Base-by-base conservation (phyloP, 1,284 basidiomycete species). In the Pseudozyma hubeiensis region DNA sequence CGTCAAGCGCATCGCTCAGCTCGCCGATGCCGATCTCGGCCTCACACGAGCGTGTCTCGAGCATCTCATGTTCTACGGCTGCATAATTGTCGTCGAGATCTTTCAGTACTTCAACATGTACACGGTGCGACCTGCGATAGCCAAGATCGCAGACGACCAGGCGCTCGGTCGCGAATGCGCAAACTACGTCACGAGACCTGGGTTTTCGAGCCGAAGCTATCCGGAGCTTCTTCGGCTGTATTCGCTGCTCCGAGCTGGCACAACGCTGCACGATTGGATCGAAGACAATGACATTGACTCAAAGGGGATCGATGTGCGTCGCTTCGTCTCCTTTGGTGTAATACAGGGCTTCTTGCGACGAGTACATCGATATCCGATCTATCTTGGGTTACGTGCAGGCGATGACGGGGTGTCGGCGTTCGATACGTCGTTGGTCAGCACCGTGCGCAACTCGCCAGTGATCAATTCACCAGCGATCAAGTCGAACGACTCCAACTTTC, bases 311-410 rank as follows among this genome's bases (percentile, higher is more conserved):
- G 97, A 99, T 83, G 89, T 93, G 8, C 89, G 96, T 6, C 89
- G 97, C 14, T 97, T 99, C 84, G 91, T 94, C n/a, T 94, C 92
- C 70, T 99, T 99, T 81, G 97, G 96, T 13, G 92, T 97, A n/a
- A 97, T 99, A 86, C 99, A 99, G 86, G 95, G 94, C 0, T 99
- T 98, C 82, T 87, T 99, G 13, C 90, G 93, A 7, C 88, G 97
- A 40, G 91, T 98, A 0, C 93, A 97, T 83, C 90, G 94, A 16
- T 99, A 92, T 88, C 97, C 97, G 0, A 87, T 97, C 40, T 87
- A 92, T n/a, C 49, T 80, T 1, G 70, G 62, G 3, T 8, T 41
- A 5, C 43, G 54, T 2, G 24, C 37, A 11, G 49, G 33, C 5
- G 63, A 53, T 10, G 72, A 64, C 4, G 55, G 56, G 5, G 40